Percentiles rank a stretch among this genome's conserved stretches.
These are phyloP conservation scores for Leccinum sublutescens DNA, from an alignment of 768 basidiomycete genomes.

Conservation along the genomic window DNA sequence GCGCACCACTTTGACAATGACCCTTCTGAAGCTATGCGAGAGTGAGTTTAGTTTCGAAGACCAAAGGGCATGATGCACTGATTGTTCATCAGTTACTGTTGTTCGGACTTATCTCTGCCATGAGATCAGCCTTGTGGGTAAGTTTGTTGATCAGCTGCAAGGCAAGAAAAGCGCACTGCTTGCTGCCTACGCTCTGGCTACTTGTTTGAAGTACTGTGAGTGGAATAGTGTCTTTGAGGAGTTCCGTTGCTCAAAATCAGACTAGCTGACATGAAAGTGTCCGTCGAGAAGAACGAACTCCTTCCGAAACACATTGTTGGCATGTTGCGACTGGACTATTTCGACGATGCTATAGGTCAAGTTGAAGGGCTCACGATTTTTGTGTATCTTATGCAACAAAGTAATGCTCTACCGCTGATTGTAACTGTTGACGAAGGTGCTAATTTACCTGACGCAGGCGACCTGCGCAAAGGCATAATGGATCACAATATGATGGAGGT, in stretches of 20 bases:
- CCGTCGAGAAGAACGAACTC: background rate
- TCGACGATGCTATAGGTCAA: conserved; percentile 23
- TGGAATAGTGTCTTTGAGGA: background rate
- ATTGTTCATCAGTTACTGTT: conserved; percentile 2
- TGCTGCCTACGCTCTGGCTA: conserved; percentile 20
- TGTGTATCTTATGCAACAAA: conserved; percentile 16
- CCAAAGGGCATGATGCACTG: background rate
- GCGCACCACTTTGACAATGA: conserved; percentile 25
- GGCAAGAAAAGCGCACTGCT: conserved; percentile 17
- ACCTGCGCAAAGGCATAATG: no score
- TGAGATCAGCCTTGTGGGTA: conserved; percentile 1
- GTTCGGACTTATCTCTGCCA: conserved; percentile 9
- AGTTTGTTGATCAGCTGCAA: conserved; percentile 19
- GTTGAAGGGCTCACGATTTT: conserved; percentile 28
- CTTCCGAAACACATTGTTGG: conserved; percentile 12
- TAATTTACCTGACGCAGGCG: background rate
- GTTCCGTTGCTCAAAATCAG: background rate
- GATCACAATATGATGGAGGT: conserved; percentile 1
- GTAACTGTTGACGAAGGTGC: background rate
- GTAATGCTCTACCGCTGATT: conserved; percentile 4
- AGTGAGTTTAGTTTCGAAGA: conserved; percentile 5
- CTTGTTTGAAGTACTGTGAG: conserved; percentile 18
- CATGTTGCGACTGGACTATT: conserved; percentile 24
- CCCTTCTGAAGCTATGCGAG: conserved; percentile 20
- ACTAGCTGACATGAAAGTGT: conserved; percentile 14